Base-by-base conservation (phyloP, 148 eudicot genomes). In the Camellia granthamiana region DNA sequence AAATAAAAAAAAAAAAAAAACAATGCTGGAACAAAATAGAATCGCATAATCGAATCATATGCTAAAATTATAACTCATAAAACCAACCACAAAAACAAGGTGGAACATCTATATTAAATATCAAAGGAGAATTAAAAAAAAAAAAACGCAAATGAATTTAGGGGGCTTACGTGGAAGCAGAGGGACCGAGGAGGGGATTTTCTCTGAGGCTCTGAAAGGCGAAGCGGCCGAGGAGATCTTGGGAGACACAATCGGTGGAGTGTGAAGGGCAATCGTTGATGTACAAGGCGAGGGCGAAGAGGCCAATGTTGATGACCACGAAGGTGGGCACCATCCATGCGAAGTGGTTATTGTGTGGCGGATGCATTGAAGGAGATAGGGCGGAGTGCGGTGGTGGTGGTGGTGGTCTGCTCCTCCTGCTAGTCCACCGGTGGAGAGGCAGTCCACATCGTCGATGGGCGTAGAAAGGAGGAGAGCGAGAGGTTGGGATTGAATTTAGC, bases 181-280 rank as follows among this genome's bases (percentile, higher is more conserved):
- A 84, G 42, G 98, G 98, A 12, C 98, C 98, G 54, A 93, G 89
- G 72, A 95, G 88, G 11, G 97, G 98, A 80, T 95, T 95, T 77
- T 91, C 91, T 52, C 80, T 81, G 76, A 87, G 68, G 83, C 83
- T 87, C 80, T 95, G 94, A 70, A 95, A 95, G 7, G 97, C 86
- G 52, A 89, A 86, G 16, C 93, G 86, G 55, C 91, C 94, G 38
- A 93, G 84, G 60, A 79, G 63, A 7, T 55, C 6, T 1, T 66
- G 82, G 16, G 81, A 88, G 64, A 86, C 55, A 76, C 97, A 94
- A 15, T 82, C 67, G 3, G 12, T 1, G 9, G 84, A 86, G 77
- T 84, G 47, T 46, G 64, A 72, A 16, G 98, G 98, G 54, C 97
- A 95, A 82, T 95, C 65, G 67, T 95, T 93, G 8, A 90, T 63